Evolutionary conservation across 306 rosid genomes (phyloP).

Genomic region (Cucumis hystrix): DNA sequence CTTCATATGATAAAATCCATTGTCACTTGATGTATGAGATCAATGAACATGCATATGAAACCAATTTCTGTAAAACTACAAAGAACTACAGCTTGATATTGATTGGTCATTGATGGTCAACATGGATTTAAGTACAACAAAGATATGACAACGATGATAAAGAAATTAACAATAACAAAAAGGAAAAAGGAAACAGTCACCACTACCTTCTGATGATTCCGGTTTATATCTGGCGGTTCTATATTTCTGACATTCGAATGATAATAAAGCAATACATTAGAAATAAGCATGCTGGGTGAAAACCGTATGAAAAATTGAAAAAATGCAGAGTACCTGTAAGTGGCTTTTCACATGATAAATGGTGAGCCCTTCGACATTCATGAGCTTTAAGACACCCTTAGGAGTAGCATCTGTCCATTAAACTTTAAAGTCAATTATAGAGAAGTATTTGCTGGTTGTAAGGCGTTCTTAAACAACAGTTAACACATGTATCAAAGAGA

Average conservation of each 20-base stretch:
- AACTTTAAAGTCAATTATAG: slow-evolving; percentile 7
- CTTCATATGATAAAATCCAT: neutral
- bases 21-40: neutral
- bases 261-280: slow-evolving; percentile 1
- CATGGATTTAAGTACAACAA: neutral
- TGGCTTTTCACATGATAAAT: slow-evolving; percentile 97
- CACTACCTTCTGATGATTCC: slow-evolving; percentile 71
- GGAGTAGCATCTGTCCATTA: slow-evolving; percentile 82
- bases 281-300: slow-evolving; percentile 13
- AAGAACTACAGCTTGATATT: neutral
- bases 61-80: neutral
- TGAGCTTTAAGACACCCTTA: slow-evolving; percentile 70
- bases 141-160: neutral
- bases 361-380: slow-evolving; percentile 85
- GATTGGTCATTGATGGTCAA: neutral
- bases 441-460: neutral
- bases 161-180: slow-evolving; percentile 7
- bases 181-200: slow-evolving; percentile 11
- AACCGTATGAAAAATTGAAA: neutral
- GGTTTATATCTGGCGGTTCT: slow-evolving; percentile 94
- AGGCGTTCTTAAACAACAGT: neutral
- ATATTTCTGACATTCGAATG: slow-evolving; percentile 58
- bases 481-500: neutral
- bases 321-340: slow-evolving; percentile 45
- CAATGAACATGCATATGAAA: neutral